phyloP scores from a whole-genome alignment of 2,329 filamentous ascomycete genomes.

The Aspergillus aculeatus region DNA sequence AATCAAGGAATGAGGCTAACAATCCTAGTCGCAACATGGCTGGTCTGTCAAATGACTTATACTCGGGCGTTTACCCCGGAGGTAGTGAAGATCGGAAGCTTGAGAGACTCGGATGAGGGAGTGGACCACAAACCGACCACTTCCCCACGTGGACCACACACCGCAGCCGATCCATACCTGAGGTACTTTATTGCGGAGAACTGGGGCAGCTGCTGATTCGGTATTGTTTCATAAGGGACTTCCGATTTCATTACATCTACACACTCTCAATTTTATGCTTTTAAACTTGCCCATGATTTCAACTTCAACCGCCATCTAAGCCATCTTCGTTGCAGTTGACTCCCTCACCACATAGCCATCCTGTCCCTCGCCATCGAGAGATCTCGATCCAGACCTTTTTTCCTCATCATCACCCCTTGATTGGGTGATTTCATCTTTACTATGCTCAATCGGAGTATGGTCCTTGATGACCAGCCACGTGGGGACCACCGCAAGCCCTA shows the following conservation, averaged over 20 bases:
- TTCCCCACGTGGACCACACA: not conserved
- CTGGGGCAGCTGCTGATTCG: no score
- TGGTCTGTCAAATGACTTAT: not conserved
- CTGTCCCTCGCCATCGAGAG: not conserved
- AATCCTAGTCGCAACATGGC: not conserved
- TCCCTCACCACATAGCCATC: not conserved
- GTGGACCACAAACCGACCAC: not conserved
- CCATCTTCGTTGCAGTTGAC: not conserved
- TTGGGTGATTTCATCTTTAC: not conserved
- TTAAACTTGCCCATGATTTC: not conserved
- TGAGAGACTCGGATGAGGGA: not conserved
- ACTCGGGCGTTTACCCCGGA: not conserved
- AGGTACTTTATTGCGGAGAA: no score
- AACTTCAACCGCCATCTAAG: not conserved
- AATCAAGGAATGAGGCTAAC: not conserved
- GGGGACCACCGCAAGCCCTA: not conserved
- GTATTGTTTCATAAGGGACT: no score
- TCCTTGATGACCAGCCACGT: not conserved
- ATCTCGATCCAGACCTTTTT: not conserved
- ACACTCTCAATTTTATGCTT: not conserved
- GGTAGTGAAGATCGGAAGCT: not conserved
- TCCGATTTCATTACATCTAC: no score
- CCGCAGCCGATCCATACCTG: not conserved
- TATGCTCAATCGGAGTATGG: not conserved
- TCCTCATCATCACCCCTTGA: not conserved